These are phyloP conservation scores for Scutellaria minor DNA, from an alignment of 257 asterid genomes.

Conservation along the genomic window DNA sequence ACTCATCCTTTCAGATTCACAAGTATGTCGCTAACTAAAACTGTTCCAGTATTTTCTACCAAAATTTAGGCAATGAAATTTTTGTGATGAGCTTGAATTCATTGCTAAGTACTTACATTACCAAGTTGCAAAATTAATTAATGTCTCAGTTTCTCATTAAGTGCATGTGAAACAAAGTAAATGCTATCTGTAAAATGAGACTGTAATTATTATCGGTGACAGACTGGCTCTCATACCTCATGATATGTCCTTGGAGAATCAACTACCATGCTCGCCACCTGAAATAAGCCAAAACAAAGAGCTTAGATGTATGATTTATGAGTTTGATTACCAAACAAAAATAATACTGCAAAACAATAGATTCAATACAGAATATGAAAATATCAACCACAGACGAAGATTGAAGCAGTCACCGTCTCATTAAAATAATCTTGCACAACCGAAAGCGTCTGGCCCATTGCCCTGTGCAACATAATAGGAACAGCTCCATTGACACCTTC, in stretches of 20 bases:
- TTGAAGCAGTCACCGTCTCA: conserved; percentile 62
- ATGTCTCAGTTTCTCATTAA: conserved; percentile 15
- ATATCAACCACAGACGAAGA: conserved; percentile 24
- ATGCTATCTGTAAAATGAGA: neutral
- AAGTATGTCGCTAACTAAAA: conserved; percentile 4
- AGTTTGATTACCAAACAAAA: conserved; percentile 30
- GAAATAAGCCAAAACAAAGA: conserved; percentile 40
- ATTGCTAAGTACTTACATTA: neutral
- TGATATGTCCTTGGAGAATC: conserved; percentile 96
- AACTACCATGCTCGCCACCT: conserved; percentile 90
- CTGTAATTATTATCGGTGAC: conserved; percentile 5
- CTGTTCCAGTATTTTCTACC: neutral
- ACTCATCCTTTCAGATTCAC: conserved; percentile 26
- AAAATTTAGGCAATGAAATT: conserved; percentile 16
- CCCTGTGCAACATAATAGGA: conserved; percentile 88
- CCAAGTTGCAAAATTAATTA: conserved; percentile 13
- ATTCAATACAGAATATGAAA: conserved; percentile 21
- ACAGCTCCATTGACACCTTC: conserved; percentile 97
- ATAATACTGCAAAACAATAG: conserved; percentile 14
- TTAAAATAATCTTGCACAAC: conserved; percentile 95
- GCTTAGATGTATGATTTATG: conserved; percentile 30
- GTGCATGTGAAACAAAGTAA: conserved; percentile 14
- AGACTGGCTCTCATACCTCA: conserved; percentile 63
- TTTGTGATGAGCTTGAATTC: conserved; percentile 1
- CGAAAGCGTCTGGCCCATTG: conserved; percentile 93